Evolutionary conservation across 352 stramenopile species (phyloP).

Genomic region (Phytophthora meadii): DNA sequence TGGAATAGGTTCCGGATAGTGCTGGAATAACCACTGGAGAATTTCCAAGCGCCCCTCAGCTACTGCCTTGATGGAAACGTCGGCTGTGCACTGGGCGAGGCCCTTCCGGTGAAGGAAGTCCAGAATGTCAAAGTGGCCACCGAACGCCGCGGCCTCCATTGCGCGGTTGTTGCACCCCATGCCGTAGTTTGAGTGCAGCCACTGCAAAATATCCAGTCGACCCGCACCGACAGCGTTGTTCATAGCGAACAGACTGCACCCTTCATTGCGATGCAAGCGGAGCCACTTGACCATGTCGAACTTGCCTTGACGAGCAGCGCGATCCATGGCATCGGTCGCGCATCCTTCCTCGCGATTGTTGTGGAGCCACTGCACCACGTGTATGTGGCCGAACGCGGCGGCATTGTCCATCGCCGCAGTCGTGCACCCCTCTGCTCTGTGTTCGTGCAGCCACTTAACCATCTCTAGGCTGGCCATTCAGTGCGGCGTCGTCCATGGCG

Average conservation of each 20-base stretch:
- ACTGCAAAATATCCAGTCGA: conserved; percentile 39
- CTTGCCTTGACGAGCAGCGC: conserved; percentile 36
- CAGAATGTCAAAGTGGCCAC: conserved; percentile 46
- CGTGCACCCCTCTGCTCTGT: conserved; percentile 23
- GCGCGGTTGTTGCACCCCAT: conserved; percentile 31
- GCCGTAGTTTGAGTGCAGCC: conserved; percentile 26
- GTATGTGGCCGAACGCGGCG: conserved; percentile 30
- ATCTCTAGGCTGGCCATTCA: conserved; percentile 21
- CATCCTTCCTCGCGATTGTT: conserved; percentile 24
- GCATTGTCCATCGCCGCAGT: conserved; percentile 29
- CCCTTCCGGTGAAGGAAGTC: conserved; percentile 36
- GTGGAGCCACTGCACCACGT: conserved; percentile 41
- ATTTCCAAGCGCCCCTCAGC: conserved; percentile 43
- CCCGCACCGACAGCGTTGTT: conserved; percentile 32
- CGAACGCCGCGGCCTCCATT: conserved; percentile 30
- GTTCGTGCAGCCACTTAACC: conserved; percentile 23
- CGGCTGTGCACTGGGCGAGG: conserved; percentile 17
- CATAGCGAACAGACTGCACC: conserved; percentile 31
- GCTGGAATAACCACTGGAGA: conserved; percentile 35
- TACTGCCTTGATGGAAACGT: conserved; percentile 33
- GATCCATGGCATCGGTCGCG: conserved; percentile 40
- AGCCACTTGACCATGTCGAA: conserved; percentile 46
- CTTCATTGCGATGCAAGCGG: conserved; percentile 32
- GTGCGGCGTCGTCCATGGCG: conserved; percentile 27
- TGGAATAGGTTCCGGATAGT: conserved; percentile 37